Evolutionary conservation across 441 rosid genomes (phyloP), one percentile per base, ranked within the genome.

Genomic region (Adansonia rubrostipa): DNA sequence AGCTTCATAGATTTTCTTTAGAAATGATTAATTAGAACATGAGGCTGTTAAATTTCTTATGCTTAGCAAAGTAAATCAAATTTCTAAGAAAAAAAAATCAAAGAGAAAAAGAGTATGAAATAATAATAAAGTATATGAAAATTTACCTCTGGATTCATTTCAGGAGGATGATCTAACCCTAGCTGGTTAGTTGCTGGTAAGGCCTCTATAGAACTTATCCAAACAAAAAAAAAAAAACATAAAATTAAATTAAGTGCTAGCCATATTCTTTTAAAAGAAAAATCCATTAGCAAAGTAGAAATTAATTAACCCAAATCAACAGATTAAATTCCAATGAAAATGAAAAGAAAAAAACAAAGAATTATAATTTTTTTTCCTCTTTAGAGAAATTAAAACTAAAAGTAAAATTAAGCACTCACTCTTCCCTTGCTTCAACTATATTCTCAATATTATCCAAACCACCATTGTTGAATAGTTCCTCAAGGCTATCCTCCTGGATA

Each of bases 131-230:
- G 0, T 1, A 6, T 7, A 47, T 9, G 0, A 9, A 47, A 47
- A 47, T 45, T 68, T 22, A 69, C 73, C 58, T 22, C 11, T 47
- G 56, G 57, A 22, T 6, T 22, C 73, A 48, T 22, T 69, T 48
- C 10, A 69, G 73, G 57, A 47, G 17, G 73, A 5, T 22, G 58
- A 69, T 69, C 5, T 11, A 69, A 69, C 73, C 73, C 73, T 69
- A 69, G n/a, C 10, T 13, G 57, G 58, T 48, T 22, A 71, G 44
- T 28, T 15, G 62, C 50, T 54, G 61, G 64, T 1, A 9, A 9
- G 9, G 9, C 28, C 24, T 9, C 64, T n/a, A 36, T 17, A 2
- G 48, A 36, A 5, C 63, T 17, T 19, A 6, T 19, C 60, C 64
- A 54, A 72, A 4, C 1, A 9, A n/a, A 56, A 0, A 54, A 9